Conservation (phyloP, 176 grass and related monocot genomes). For the Carex parvula region DNA sequence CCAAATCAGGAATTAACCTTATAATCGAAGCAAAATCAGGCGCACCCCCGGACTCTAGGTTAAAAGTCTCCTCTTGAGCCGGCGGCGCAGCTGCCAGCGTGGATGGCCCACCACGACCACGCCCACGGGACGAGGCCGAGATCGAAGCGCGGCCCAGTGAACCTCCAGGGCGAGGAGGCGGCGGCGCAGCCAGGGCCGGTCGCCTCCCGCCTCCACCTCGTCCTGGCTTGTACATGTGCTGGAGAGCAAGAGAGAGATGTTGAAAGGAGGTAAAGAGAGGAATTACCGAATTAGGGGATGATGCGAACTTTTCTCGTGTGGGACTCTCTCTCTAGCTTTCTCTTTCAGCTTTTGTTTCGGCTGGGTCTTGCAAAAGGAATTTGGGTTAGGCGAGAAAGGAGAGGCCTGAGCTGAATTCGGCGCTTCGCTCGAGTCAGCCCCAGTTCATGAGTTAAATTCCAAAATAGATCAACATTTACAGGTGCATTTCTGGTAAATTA, state of each 20-base stretch:
- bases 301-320: slow-evolving; percentile 26
- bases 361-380: neutral
- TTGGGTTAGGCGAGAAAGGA: neutral
- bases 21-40: slow-evolving; percentile 81
- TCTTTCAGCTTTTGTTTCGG: neutral
- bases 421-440: too few species aligned
- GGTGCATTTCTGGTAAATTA: neutral
- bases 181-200: slow-evolving; percentile 16
- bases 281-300: slow-evolving; percentile 19
- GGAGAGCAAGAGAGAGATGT: slow-evolving; percentile 1
- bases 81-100: slow-evolving; percentile 6
- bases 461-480: too few species aligned
- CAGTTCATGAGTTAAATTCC: too few species aligned
- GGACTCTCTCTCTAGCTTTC: slow-evolving; percentile 16
- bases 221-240: slow-evolving; percentile 55
- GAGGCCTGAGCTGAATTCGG: neutral
- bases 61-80: slow-evolving; percentile 67
- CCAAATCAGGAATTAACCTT: slow-evolving; percentile 70
- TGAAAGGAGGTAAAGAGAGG: slow-evolving; percentile 1
- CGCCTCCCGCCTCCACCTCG: slow-evolving; percentile 46
- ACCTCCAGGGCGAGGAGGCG: slow-evolving; percentile 21
- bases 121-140: slow-evolving; percentile 8
- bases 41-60: slow-evolving; percentile 47
- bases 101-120: slow-evolving; percentile 20
- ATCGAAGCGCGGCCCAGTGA: slow-evolving; percentile 4